Evolutionary conservation across 2,329 filamentous ascomycete genomes (phyloP), one percentile per base, ranked within the genome.

Genomic region (Ophiostoma perfectum): DNA sequence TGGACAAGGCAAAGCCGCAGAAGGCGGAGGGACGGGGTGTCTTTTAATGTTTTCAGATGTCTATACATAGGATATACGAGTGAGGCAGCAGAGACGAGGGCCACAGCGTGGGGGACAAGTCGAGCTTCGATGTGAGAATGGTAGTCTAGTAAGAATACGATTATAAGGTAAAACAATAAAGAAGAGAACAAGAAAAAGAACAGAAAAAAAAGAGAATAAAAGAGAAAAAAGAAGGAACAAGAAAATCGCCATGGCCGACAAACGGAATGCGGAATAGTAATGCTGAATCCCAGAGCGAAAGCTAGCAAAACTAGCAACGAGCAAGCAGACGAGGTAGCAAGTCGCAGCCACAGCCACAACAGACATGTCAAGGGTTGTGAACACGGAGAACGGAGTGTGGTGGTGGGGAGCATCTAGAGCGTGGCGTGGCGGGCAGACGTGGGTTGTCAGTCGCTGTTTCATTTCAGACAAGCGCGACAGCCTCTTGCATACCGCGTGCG

Each of bases 391-490:
- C 55, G 55, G 55, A 38, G 18, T 38, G 5, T 60, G 27, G 5
- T 60, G 27, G 55, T 60, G 55, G 55, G 55, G 55, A 60, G 55
- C 55, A 12, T 60, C 27, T 60, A 27, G 27, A 27, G 27, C 27
- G 55, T 38, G 38, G 55, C 55, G 55, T 60, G 27, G 55, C 55
- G 55, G 55, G 55, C 55, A 12, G 27, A 9, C 55, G 55, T 38
- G 55, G 55, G 55, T 27, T 60, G 27, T 27, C 55, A 60, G 45
- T 60, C 55, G 14, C 9, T 18, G 55, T 60, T 60, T 60, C 55
- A 60, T 27, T 27, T 27, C 55, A 60, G 55, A 60, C 55, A 60
- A 60, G 55, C 55, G 55, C 55, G 55, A 27, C 27, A 60, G 55
- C 55, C 55, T 60, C 55, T 38, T 12, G 27, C 27, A 27, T 27